phyloP scores from a whole-genome alignment of 441 rosid genomes.

The Gossypium trilobum region DNA sequence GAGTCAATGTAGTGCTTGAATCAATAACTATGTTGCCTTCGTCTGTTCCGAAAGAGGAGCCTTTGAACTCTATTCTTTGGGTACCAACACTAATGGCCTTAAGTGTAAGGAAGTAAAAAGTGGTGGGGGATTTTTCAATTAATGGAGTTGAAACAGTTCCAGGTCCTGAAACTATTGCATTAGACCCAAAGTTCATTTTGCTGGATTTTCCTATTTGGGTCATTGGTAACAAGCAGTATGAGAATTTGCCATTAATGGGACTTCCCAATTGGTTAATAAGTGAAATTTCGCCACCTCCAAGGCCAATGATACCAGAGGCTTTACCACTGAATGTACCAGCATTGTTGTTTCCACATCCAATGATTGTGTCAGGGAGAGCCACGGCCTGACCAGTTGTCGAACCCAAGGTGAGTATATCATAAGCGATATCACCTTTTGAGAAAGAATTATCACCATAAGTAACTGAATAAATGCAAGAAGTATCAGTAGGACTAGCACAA shows the following conservation, averaged over 20 bases:
- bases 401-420: neutral
- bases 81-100: neutral
- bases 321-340: neutral
- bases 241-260: neutral
- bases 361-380: neutral
- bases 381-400: neutral
- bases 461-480: neutral
- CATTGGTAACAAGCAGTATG: neutral
- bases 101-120: constrained; percentile 3
- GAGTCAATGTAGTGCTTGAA: neutral
- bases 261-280: neutral
- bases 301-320: neutral
- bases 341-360: neutral
- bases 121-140: neutral
- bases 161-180: neutral
- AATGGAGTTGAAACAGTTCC: neutral
- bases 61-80: neutral
- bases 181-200: neutral
- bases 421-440: neutral
- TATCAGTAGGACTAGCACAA: neutral
- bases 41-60: neutral
- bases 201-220: neutral
- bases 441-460: neutral
- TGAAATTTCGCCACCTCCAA: neutral
- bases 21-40: neutral